Evolutionary conservation across 768 basidiomycete species (phyloP).

Genomic region (Trametes coccinea): DNA sequence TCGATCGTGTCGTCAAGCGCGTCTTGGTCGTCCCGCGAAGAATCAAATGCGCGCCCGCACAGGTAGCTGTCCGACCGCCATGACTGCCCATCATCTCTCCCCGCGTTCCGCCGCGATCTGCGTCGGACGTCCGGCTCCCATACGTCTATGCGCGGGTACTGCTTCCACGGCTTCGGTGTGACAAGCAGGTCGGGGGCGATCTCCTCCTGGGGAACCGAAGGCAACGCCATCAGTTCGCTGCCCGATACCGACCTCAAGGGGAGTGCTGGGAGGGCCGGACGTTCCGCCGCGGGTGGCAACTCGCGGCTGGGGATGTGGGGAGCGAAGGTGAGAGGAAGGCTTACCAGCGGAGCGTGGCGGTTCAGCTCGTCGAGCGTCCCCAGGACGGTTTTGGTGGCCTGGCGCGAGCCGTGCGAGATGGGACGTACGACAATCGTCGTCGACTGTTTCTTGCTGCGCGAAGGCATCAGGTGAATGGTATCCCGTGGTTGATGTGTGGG

Average conservation of each 20-base stretch:
- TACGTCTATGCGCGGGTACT: background rate
- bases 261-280: background rate
- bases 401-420: conserved; percentile 3
- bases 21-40: background rate
- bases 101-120: background rate
- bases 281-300: background rate
- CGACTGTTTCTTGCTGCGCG: conserved; percentile 8
- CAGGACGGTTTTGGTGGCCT: conserved; percentile 2
- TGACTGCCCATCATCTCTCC: conserved; percentile 1
- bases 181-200: background rate
- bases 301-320: background rate
- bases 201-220: background rate
- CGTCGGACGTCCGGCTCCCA: background rate
- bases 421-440: conserved; percentile 8
- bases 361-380: conserved; percentile 9
- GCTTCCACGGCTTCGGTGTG: conserved; percentile 4
- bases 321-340: background rate
- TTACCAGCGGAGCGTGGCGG: conserved; percentile 7
- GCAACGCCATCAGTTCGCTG: background rate
- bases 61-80: conserved; percentile 6
- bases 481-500: background rate
- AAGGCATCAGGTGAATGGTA: background rate
- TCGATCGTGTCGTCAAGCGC: background rate
- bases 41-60: background rate
- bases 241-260: background rate